phyloP scores from a whole-genome alignment of 495 filamentous ascomycete species.

The Penicillium parvum region DNA sequence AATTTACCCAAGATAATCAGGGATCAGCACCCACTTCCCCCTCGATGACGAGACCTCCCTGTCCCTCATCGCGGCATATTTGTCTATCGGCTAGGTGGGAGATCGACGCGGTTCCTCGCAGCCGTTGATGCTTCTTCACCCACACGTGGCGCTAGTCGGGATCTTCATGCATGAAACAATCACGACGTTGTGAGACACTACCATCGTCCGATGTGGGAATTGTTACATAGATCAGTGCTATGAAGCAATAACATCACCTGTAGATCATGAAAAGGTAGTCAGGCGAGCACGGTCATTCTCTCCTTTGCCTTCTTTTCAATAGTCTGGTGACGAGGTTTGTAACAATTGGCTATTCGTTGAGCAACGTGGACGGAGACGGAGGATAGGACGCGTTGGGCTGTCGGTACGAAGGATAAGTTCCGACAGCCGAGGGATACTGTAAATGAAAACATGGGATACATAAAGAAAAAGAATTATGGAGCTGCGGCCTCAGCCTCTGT shows the following conservation, averaged over 20 bases:
- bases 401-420: slow-evolving; percentile 6
- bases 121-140: slow-evolving; percentile 40
- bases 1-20: slow-evolving; percentile 16
- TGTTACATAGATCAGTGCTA: background rate
- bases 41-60: slow-evolving; percentile 6
- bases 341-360: slow-evolving; percentile 7
- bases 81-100: slow-evolving; percentile 35
- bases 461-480: slow-evolving; percentile 3
- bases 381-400: slow-evolving; percentile 13
- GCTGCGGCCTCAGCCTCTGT: slow-evolving; percentile 10
- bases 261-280: background rate
- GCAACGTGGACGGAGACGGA: slow-evolving; percentile 9
- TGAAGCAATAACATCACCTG: background rate
- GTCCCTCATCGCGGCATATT: slow-evolving; percentile 6
- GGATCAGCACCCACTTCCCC: slow-evolving; percentile 11
- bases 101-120: slow-evolving; percentile 45
- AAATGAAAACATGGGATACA: background rate
- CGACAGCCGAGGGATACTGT: background rate
- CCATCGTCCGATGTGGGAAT: background rate
- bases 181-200: slow-evolving; percentile 10
- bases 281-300: slow-evolving; percentile 8
- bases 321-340: slow-evolving; percentile 17
- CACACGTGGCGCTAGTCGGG: slow-evolving; percentile 45
- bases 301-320: background rate
- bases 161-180: slow-evolving; percentile 39